Percentiles rank a stretch among this genome's conserved stretches.
Evolutionary conservation across 2,329 filamentous ascomycete species (phyloP).

Genomic region (Zalaria obscura): DNA sequence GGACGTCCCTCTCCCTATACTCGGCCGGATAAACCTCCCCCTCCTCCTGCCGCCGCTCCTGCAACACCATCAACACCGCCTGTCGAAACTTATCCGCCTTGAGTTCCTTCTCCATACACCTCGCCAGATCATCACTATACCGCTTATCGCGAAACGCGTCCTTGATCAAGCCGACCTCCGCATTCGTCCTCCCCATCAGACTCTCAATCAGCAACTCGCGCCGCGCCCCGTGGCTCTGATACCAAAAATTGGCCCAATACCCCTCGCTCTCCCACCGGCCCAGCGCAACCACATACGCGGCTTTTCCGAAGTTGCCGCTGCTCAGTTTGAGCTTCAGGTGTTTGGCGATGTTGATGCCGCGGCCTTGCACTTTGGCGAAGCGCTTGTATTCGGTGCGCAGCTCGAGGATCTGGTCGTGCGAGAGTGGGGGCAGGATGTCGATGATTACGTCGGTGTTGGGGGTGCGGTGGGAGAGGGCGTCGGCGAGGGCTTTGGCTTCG

Average conservation of each 20-base stretch:
- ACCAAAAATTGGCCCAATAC: constrained; percentile 98
- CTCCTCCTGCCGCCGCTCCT: constrained; percentile 75
- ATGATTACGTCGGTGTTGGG: constrained; percentile 60
- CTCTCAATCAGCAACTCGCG: constrained; percentile 86
- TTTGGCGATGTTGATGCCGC: constrained; percentile 73
- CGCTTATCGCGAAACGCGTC: constrained; percentile 82
- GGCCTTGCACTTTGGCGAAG: constrained; percentile 68
- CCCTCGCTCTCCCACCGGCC: constrained; percentile 87
- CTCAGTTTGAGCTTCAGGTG: constrained; percentile 73
- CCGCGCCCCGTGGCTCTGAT: constrained; percentile 71
- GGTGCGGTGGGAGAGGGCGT: constrained; percentile 51
- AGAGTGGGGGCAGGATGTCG: constrained; percentile 70
- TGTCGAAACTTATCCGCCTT: constrained; percentile 94
- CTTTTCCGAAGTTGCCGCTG: constrained; percentile 69
- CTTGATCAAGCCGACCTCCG: constrained; percentile 80
- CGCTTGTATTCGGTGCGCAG: constrained; percentile 84
- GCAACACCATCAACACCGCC: constrained; percentile 70
- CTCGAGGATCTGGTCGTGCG: constrained; percentile 76
- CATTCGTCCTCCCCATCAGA: constrained; percentile 78
- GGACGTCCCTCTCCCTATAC: constrained; percentile 48
- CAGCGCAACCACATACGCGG: constrained; percentile 77
- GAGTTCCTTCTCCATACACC: constrained; percentile 84
- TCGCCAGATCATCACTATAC: constrained; percentile 64
- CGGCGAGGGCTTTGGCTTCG: constrained; percentile 62
- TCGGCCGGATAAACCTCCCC: constrained; percentile 47